Base-by-base conservation (phyloP, 768 basidiomycete species). In the Lactifluus volemus region DNA sequence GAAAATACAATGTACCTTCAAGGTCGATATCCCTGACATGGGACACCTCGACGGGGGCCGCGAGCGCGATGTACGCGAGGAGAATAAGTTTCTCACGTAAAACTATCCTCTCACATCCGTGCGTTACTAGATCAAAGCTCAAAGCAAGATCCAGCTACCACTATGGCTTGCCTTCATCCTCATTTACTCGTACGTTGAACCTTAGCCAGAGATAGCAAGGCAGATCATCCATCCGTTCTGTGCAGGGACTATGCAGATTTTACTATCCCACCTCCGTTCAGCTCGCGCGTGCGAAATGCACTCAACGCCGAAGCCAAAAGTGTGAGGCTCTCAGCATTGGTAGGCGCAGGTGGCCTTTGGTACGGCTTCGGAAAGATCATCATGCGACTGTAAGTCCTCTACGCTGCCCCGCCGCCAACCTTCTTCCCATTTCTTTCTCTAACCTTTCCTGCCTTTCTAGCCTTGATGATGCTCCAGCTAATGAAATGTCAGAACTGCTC, bases 1-100 rank as follows among this genome's bases (percentile, higher is more conserved):
- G 91, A 97, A 93, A 81, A 79, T 98, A 41, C 90, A 92, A 75
- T 97, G 94, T 71, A 92, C 88, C 3, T 96, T 98, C 78, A 89
- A 90, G 67, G 78, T 89, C 48, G 85, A 87, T 59, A 84, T 97
- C 17, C 83, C 85, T 7, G 84, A 85, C 63, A 85, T 97, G 78
- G 94, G 94, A 2, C 91, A 96, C 70, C 81, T 97, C 11, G 90
- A 89, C 49, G 91, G 92, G 50, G 90, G 92, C 29, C 82, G 81
- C 56, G 89, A 94, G 48, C 83, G 83, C 70, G 86, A 96, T 72
- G 94, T 88, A 75, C 17, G 45, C 14, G 30, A 39, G 1, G 21
- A 50, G 5, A 48, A 42, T 11, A 42, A 42, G 41, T 42, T 42
- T 9, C 11, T n/a, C 1, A 11, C 30, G 9, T 17, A 36, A 17